Evolutionary conservation across 208 protist species (phyloP).

Genomic region (Wallacemonas sp.): DNA sequence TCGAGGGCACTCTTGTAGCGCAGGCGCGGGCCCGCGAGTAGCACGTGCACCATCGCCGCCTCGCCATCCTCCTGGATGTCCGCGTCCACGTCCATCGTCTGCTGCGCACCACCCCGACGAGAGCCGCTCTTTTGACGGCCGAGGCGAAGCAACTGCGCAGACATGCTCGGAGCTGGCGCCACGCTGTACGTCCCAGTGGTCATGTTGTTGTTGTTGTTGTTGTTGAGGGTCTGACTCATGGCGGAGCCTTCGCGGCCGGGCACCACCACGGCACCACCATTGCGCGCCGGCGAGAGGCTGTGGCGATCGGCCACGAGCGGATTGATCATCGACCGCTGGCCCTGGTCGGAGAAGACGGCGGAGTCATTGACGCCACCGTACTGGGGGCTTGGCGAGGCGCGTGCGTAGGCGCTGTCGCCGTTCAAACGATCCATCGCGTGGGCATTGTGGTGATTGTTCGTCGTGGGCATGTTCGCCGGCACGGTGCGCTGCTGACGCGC

Average conservation of each 20-base stretch:
- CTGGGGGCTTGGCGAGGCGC: slow-evolving; percentile 10
- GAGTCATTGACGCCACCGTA: slow-evolving; percentile 7
- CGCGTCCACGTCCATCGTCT: background rate
- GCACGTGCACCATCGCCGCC: slow-evolving; percentile 61
- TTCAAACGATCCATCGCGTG: background rate
- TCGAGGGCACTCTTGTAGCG: slow-evolving; percentile 69
- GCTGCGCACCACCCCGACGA: background rate
- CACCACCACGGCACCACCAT: background rate
- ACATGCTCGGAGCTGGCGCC: slow-evolving; percentile 12
- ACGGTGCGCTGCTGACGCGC: slow-evolving; percentile 62
- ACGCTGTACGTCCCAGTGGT: slow-evolving; percentile 27
- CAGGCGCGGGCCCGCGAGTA: slow-evolving; percentile 74
- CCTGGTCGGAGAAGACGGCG: slow-evolving; percentile 11
- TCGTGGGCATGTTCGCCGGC: slow-evolving; percentile 37
- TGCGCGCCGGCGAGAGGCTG: slow-evolving; percentile 31
- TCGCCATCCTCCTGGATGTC: slow-evolving; percentile 24
- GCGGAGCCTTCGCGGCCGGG: background rate
- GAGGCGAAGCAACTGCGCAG: slow-evolving; percentile 23
- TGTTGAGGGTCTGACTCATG: slow-evolving; percentile 6
- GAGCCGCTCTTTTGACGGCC: slow-evolving; percentile 14
- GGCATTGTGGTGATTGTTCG: background rate
- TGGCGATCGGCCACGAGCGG: slow-evolving; percentile 35
- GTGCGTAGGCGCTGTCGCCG: background rate
- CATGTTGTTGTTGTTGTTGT: slow-evolving; percentile 28
- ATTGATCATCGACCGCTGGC: slow-evolving; percentile 34